Percentiles rank a stretch among this genome's conserved stretches.
These are phyloP conservation scores for Zygosaccharomyces bailii DNA, from an alignment of 805 yeast genomes.

Conservation along the genomic window DNA sequence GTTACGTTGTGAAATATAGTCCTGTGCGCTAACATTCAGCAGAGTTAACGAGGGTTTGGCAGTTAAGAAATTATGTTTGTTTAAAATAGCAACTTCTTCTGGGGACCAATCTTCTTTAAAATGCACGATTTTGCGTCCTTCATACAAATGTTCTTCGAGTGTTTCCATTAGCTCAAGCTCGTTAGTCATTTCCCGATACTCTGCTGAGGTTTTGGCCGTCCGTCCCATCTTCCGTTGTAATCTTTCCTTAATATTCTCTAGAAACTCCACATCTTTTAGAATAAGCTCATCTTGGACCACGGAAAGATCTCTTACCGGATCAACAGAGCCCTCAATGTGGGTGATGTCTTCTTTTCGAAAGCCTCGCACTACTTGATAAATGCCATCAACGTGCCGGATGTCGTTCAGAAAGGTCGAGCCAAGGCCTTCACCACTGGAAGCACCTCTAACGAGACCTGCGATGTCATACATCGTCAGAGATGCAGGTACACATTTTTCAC, in stretches of 20 bases:
- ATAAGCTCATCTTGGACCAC: constrained; percentile 73
- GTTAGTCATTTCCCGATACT: constrained; percentile 44
- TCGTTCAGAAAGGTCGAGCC: constrained; percentile 79
- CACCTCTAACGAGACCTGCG: constrained; percentile 80
- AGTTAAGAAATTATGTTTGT: constrained; percentile 69
- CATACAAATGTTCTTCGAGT: constrained; percentile 51
- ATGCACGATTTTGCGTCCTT: constrained; percentile 49
- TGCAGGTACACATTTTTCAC: constrained; percentile 64
- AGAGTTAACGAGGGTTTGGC: constrained; percentile 85
- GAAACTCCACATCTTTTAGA: constrained; percentile 71
- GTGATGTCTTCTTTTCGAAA: constrained; percentile 73
- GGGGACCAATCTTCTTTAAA: constrained; percentile 60
- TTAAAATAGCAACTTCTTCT: constrained; percentile 63
- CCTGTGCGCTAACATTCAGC: constrained; percentile 69
- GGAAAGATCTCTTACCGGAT: constrained; percentile 72
- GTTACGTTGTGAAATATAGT: constrained; percentile 53
- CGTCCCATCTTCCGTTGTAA: constrained; percentile 41
- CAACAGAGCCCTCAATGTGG: constrained; percentile 68
- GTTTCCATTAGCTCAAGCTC: constrained; percentile 40
- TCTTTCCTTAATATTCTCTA: constrained; percentile 53
- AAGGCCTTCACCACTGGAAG: constrained; percentile 78
- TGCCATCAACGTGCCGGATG: constrained; percentile 76
- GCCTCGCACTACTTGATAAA: constrained; percentile 74
- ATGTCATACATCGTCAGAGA: constrained; percentile 70
- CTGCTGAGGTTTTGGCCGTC: constrained; percentile 44